These are phyloP conservation scores for Ballota nigra DNA, from an alignment of 257 asterid genomes.

Conservation along the genomic window DNA sequence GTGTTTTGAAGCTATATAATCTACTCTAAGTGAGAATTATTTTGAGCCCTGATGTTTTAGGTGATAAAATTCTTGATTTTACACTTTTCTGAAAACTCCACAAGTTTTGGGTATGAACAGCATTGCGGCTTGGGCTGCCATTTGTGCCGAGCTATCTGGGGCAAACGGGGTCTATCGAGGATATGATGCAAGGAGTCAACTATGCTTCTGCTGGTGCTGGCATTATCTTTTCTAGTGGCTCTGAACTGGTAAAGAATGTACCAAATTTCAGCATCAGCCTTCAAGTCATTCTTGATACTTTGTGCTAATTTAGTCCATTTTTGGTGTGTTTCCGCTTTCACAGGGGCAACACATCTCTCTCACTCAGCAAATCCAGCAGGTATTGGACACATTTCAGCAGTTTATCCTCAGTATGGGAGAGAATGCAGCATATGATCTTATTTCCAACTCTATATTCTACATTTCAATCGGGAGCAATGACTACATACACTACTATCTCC, in stretches of 20 bases:
- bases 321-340: not conserved
- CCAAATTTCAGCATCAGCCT: not conserved
- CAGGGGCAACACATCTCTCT: slow-evolving; percentile 96
- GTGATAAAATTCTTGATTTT: slow-evolving; percentile 18
- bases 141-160: slow-evolving; percentile 87
- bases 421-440: slow-evolving; percentile 58
- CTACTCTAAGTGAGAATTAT: not conserved
- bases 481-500: slow-evolving; percentile 93
- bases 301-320: not conserved
- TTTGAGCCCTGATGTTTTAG: not conserved
- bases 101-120: slow-evolving; percentile 37
- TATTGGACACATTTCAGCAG: slow-evolving; percentile 76
- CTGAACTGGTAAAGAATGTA: slow-evolving; percentile 64
- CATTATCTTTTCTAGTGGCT: slow-evolving; percentile 87
- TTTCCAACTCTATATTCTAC: slow-evolving; percentile 73
- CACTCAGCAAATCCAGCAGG: slow-evolving; percentile 89
- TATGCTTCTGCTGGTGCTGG: slow-evolving; percentile 99
- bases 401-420: slow-evolving; percentile 79
- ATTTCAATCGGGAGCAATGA: slow-evolving; percentile 87
- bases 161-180: slow-evolving; percentile 54
- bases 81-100: not conserved
- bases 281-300: not conserved
- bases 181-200: slow-evolving; percentile 73
- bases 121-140: slow-evolving; percentile 75
- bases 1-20: not conserved